phyloP scores from a whole-genome alignment of 306 rosid species.

The Prunus armeniaca region DNA sequence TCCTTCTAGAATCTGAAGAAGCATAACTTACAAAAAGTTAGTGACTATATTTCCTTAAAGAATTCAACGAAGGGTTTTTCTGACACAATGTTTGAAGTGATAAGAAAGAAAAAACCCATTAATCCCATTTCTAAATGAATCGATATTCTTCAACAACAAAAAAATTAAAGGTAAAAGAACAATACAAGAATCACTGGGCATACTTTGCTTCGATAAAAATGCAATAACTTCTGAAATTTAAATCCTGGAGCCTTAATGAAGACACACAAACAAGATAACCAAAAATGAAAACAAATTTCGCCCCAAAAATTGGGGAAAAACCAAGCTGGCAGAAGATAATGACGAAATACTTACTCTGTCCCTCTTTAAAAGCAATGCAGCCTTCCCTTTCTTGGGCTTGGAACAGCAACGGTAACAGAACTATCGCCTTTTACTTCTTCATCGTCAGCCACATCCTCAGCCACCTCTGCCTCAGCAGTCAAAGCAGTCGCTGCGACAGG shows the following conservation, averaged over 20 bases:
- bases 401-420: slow-evolving; percentile 14
- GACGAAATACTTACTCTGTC: slow-evolving; percentile 59
- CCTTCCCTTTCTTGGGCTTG: slow-evolving; percentile 84
- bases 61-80: background rate
- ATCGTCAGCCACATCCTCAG: slow-evolving; percentile 39
- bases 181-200: background rate
- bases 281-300: background rate
- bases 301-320: background rate
- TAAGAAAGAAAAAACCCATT: too few species aligned
- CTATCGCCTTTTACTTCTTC: slow-evolving; percentile 35
- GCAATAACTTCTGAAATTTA: slow-evolving; percentile 7
- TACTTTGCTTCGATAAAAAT: slow-evolving; percentile 1
- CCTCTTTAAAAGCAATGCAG: slow-evolving; percentile 85
- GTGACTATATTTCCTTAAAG: background rate
- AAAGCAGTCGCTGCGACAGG: slow-evolving; percentile 46
- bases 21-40: background rate
- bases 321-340: background rate
- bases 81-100: too few species aligned
- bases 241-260: slow-evolving; percentile 13
- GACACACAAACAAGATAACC: slow-evolving; percentile 11
- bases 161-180: background rate
- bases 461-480: slow-evolving; percentile 55
- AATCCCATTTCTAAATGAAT: background rate
- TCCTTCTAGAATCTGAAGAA: background rate
- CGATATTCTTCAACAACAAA: background rate